Percentiles rank a stretch among this genome's conserved stretches.
Conservation (phyloP, 805 yeast species). For the Huiozyma naganishii region DNA sequence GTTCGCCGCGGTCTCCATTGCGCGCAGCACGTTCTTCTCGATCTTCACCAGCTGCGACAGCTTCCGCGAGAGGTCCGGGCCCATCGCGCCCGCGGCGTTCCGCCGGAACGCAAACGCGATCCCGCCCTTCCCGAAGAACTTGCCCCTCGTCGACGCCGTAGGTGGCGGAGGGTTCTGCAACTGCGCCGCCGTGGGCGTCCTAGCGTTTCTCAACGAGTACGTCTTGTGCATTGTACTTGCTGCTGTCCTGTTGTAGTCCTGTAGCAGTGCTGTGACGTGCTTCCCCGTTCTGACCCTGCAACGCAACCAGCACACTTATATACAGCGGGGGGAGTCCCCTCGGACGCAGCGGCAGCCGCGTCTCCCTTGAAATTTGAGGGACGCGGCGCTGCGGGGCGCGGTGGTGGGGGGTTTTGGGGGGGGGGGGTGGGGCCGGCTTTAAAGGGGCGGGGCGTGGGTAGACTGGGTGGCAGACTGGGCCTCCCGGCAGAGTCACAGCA, state of each 20-base stretch:
- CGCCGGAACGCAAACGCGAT: constrained; percentile 47
- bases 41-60: constrained; percentile 64
- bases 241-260: background rate
- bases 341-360: background rate
- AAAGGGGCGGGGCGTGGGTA: no score
- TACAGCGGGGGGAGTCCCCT: background rate
- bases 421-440: no score
- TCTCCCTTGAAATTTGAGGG: background rate
- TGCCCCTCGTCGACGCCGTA: constrained; percentile 69
- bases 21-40: constrained; percentile 73
- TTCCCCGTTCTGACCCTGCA: background rate
- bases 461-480: no score
- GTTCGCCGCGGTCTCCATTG: constrained; percentile 63
- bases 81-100: constrained; percentile 66
- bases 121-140: constrained; percentile 80
- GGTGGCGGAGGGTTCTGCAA: constrained; percentile 92
- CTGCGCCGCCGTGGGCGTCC: constrained; percentile 97
- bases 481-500: background rate
- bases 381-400: background rate
- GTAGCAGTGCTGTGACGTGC: background rate
- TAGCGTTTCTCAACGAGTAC: constrained; percentile 84
- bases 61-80: constrained; percentile 71
- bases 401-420: background rate
- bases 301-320: background rate
- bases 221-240: constrained; percentile 77